Evolutionary conservation across 2,329 filamentous ascomycete genomes (phyloP).

Genomic region (Ilyonectria robusta): DNA sequence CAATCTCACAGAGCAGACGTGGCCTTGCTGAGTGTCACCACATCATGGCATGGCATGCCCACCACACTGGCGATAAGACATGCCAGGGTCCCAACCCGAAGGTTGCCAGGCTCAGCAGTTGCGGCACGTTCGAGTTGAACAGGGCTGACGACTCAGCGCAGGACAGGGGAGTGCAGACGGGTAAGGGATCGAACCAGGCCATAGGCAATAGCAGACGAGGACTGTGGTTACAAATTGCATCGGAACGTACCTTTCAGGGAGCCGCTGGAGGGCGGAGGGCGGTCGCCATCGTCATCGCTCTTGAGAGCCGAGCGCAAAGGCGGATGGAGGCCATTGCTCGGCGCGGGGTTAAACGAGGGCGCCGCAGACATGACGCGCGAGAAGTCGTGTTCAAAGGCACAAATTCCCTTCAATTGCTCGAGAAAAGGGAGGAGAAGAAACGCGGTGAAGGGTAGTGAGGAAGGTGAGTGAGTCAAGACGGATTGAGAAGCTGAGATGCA

Average conservation of each 20-base stretch:
- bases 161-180: conserved; percentile 20
- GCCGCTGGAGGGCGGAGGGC: conserved; percentile 53
- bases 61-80: conserved; percentile 32
- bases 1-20: conserved; percentile 16
- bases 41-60: conserved; percentile 28
- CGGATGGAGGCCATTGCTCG: conserved; percentile 42
- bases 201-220: conserved; percentile 15
- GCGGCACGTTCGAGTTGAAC: conserved; percentile 25
- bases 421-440: conserved; percentile 3
- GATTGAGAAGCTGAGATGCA: conserved; percentile 34
- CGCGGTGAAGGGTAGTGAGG: conserved; percentile 24
- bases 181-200: not conserved
- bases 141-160: conserved; percentile 27
- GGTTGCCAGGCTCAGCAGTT: conserved; percentile 26
- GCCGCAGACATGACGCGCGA: conserved; percentile 47
- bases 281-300: conserved; percentile 58
- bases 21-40: conserved; percentile 21
- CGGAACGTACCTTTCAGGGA: conserved; percentile 60
- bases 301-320: conserved; percentile 62
- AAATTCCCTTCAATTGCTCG: conserved; percentile 6
- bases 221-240: conserved; percentile 1
- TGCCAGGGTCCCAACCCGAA: conserved; percentile 20
- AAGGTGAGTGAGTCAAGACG: conserved; percentile 30
- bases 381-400: conserved; percentile 12
- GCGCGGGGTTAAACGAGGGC: conserved; percentile 36